Conservation (phyloP, 257 asterid genomes). For the Knoxia roxburghii region DNA sequence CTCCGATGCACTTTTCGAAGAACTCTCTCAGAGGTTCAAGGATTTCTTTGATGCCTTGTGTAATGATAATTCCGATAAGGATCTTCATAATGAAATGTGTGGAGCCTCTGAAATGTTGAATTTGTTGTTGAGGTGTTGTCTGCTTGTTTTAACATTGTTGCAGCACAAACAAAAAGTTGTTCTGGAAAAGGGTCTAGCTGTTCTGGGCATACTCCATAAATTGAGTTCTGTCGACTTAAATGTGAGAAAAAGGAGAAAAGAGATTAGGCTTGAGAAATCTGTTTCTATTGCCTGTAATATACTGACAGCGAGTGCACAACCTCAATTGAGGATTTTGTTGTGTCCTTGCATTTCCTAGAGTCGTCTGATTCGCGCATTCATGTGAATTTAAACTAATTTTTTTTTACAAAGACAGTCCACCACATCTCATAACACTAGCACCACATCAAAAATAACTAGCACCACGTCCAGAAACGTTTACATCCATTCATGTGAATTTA, state of each 20-base stretch:
- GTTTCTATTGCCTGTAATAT: conserved; percentile 30
- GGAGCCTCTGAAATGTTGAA: conserved; percentile 37
- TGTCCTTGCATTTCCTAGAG: conserved; percentile 55
- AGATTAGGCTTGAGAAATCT: conserved; percentile 45
- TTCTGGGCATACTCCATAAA: conserved; percentile 41
- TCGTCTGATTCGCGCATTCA: conserved; percentile 44
- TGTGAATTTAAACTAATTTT: too few relatives aligned
- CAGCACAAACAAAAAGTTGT: conserved; percentile 26
- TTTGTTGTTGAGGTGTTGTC: conserved; percentile 67
- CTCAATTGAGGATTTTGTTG: conserved; percentile 53
- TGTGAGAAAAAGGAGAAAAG: conserved; percentile 18
- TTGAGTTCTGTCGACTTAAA: conserved; percentile 30
- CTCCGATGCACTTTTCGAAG: conserved; percentile 42
- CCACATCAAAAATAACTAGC: too few relatives aligned
- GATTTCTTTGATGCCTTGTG: conserved; percentile 30
- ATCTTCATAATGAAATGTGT: conserved; percentile 25
- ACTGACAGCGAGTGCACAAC: conserved; percentile 36
- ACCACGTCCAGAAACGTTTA: too few relatives aligned
- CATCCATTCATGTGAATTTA: too few relatives aligned
- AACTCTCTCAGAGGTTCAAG: conserved; percentile 46
- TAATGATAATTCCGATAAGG: conserved; percentile 24
- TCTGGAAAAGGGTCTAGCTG: conserved; percentile 46
- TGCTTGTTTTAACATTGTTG: conserved; percentile 47
- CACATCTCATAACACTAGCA: too few relatives aligned
- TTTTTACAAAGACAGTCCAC: too few relatives aligned